Conservation (phyloP, 2,329 filamentous ascomycete genomes). For the Phoma sp. region DNA sequence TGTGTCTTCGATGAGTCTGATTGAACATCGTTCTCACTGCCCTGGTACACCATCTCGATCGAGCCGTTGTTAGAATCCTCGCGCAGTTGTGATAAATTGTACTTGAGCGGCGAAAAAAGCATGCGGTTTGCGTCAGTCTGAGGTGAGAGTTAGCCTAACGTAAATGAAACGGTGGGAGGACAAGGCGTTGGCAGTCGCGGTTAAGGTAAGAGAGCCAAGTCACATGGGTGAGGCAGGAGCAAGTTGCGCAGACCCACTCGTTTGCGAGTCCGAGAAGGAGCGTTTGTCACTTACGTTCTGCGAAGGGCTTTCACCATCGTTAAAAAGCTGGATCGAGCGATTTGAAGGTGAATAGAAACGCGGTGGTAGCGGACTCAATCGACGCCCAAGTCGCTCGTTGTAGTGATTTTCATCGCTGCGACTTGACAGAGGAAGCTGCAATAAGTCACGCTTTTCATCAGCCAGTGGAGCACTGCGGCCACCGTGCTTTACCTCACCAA, state of each 20-base stretch:
- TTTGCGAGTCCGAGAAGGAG: constrained; percentile 19
- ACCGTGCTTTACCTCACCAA: constrained; percentile 16
- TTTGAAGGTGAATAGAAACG: constrained; percentile 43
- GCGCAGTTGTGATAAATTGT: constrained; percentile 8
- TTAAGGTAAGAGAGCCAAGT: constrained; percentile 11
- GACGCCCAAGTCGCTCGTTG: constrained; percentile 8
- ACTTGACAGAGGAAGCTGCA: constrained; percentile 19
- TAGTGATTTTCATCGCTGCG: constrained; percentile 25
- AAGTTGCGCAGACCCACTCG: constrained; percentile 9
- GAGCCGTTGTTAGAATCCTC: constrained; percentile 25
- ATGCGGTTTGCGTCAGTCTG: constrained; percentile 37
- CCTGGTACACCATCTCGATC: constrained; percentile 38
- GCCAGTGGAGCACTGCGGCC: constrained; percentile 19
- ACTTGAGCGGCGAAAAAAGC: constrained; percentile 29
- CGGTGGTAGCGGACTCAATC: constrained; percentile 26
- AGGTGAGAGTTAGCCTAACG: constrained; percentile 15
- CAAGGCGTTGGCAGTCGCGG: not conserved
- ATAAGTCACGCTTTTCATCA: constrained; percentile 1
- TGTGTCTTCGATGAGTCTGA: constrained; percentile 21
- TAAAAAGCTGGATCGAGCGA: constrained; percentile 25
- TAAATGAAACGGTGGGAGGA: not conserved
- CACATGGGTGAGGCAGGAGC: constrained; percentile 7
- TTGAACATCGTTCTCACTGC: constrained; percentile 30
- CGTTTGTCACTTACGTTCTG: constrained; percentile 40
- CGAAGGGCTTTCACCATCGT: constrained; percentile 34